Evolutionary conservation across 768 basidiomycete genomes (phyloP), one percentile per base, ranked within the genome.

Genomic region (Psilocybe subaeruginosa): DNA sequence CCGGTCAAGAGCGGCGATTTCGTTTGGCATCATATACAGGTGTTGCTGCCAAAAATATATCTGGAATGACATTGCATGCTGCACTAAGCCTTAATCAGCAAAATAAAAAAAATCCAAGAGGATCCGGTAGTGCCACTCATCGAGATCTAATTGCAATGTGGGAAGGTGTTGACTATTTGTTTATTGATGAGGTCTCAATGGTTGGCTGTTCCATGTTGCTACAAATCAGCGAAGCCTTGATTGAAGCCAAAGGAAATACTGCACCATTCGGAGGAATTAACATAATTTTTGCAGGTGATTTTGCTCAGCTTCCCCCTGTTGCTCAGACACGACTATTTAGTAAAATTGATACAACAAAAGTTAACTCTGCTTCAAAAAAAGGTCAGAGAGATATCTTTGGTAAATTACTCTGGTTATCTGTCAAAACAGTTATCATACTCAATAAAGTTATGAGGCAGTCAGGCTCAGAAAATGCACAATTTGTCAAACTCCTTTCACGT

Each of bases 231-330:
- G 57, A 74, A 19, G 75, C 76, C 0, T 55, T 82, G 0, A 59
- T 35, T 0, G 63, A 66, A 0, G 78, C 76, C 0, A 80, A 76
- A 59, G 75, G 70, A 17, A 69, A 64, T 23, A 41, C 48, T 0
- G 12, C 35, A 19, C 61, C 68, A 0, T 81, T 79, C 67, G 78
- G 80, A 3, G 77, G 78, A 0, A 68, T 81, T 0, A 80, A 76
- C 48, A 60, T 81, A 1, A 77, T 82, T 1, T 78, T 79, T 57
- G 76, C 77, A 0, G 79, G 80, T 0, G 78, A 82, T 57, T 81
- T 82, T 59, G 70, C 72, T 0, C 81, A 82, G 52, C 59, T 79
- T 3, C 73, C 78, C 0, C 80, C 80, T 8, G 71, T 82, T 0
- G 62, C 66, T 0, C 64, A 74, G 4, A 69, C 46, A 0, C 56